Percentiles rank a stretch among this genome's conserved stretches.
Evolutionary conservation across 73 alveolate species (phyloP).

Genomic region (Paramecium caudatum): DNA sequence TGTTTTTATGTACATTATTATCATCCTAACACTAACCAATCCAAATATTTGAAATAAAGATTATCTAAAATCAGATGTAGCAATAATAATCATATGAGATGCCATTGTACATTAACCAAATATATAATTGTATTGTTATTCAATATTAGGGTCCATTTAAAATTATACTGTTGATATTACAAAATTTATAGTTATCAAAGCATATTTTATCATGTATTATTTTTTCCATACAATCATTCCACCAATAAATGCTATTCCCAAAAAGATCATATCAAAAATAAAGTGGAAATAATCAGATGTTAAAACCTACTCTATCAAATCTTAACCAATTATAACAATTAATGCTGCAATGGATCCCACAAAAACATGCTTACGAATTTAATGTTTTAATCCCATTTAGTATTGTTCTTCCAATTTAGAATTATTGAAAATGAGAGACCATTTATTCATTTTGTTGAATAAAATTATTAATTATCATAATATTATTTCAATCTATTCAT

Average conservation of each 20-base stretch:
- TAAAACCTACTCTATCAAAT: background rate
- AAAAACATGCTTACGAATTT: background rate
- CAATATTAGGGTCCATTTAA: background rate
- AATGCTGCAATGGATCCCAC: background rate
- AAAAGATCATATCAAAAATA: background rate
- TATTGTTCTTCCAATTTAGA: background rate
- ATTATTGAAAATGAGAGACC: constrained; percentile 18
- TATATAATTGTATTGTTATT: background rate
- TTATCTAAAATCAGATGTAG: constrained; percentile 17
- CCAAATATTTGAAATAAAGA: background rate
- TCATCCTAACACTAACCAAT: background rate
- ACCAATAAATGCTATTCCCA: background rate
- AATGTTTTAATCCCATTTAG: background rate
- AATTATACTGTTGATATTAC: background rate
- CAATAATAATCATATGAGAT: background rate
- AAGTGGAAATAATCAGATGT: background rate
- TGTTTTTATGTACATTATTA: constrained; percentile 6
- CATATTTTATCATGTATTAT: constrained; percentile 1
- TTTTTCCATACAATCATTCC: background rate
- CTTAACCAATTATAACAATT: background rate
- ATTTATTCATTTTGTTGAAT: background rate
- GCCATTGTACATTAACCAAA: constrained; percentile 22
- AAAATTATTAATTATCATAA: too few species aligned
- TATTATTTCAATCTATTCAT: too few species aligned
- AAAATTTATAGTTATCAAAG: background rate